Percentiles rank a stretch among this genome's conserved stretches.
Conservation (phyloP, 768 basidiomycete genomes). For the Suillus weaverae region DNA sequence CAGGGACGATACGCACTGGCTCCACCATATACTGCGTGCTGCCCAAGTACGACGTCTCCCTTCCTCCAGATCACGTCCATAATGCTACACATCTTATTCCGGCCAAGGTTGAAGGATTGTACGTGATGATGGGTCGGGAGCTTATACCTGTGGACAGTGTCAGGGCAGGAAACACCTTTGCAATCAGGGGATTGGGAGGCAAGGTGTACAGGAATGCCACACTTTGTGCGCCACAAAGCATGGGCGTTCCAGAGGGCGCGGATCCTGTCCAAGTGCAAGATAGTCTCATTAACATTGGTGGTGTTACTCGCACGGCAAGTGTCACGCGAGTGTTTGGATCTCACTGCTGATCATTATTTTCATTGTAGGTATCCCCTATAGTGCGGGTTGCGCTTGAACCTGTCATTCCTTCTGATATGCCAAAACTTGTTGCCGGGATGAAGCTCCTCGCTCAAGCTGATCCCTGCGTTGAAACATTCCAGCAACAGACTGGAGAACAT, state of each 20-base stretch:
- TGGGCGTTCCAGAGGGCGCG: constrained; percentile 38
- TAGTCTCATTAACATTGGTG: constrained; percentile 80
- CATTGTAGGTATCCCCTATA: constrained; percentile 75
- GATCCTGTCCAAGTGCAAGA: constrained; percentile 39
- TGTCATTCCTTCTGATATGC: constrained; percentile 78
- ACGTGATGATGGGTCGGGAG: constrained; percentile 98
- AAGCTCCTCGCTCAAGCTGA: constrained; percentile 91
- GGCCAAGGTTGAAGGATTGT: constrained; percentile 72
- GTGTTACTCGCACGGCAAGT: constrained; percentile 45
- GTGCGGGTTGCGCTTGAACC: constrained; percentile 96
- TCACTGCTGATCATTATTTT: neutral
- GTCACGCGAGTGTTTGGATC: neutral
- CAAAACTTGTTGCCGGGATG: constrained; percentile 82
- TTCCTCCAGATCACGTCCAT: constrained; percentile 61
- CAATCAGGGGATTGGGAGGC: constrained; percentile 85
- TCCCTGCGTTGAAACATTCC: constrained; percentile 96
- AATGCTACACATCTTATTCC: constrained; percentile 66
- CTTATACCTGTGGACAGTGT: constrained; percentile 82
- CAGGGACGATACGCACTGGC: constrained; percentile 74
- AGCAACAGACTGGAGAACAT: constrained; percentile 96
- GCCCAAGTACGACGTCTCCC: constrained; percentile 77
- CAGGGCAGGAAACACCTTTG: constrained; percentile 92
- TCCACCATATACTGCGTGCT: constrained; percentile 70
- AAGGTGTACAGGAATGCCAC: constrained; percentile 91
- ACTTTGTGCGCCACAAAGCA: constrained; percentile 65